Base-by-base conservation (phyloP, 345 rosid genomes). In the Raphanus sativus region DNA sequence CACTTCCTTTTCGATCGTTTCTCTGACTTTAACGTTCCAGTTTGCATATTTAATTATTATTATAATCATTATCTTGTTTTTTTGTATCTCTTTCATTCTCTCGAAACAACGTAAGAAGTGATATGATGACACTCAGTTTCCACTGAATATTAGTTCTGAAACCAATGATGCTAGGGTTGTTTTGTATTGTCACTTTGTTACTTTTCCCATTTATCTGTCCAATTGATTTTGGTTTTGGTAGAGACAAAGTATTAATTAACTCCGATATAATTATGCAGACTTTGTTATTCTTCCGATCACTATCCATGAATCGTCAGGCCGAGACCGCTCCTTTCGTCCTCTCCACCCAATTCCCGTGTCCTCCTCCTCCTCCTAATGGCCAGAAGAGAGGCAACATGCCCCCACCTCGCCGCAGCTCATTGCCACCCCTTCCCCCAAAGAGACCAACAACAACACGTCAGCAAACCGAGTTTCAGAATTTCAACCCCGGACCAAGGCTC, bases 351-450 rank as follows among this genome's bases (percentile, higher is more conserved):
- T 55, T 85, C 36, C 68, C 84, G 10, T 76, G 80, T 10, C 82
- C 77, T 69, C 78, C 36, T 70, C 24, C 30, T 28, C 30, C 30
- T 28, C 8, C 30, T 8, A 58, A n/a, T 2, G 69, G 48, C 64
- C 65, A 71, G 28, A 85, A 83, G 75, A 88, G 94, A 80, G 84
- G 62, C 11, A 90, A 86, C n/a, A 83, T 89, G 26, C 87, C 93
- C n/a, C 92, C 94, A 21, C 82, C 94, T 3, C 89, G 87, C 65
- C 92, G 89, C 9, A 85, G 80, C 80, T 90, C 85, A 76, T 81
- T 89, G 77, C 94, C 96, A 24, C 93, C 91, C 58, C 82, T 83
- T 75, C 87, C 94, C 1, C 93, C 90, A 0, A 86, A 83, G 85
- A 84, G 86, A 87, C 89, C 85, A 5, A 28, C 62, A 32, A 86